phyloP scores from a whole-genome alignment of 2,329 filamentous ascomycete species.

The Fusarium hostae region DNA sequence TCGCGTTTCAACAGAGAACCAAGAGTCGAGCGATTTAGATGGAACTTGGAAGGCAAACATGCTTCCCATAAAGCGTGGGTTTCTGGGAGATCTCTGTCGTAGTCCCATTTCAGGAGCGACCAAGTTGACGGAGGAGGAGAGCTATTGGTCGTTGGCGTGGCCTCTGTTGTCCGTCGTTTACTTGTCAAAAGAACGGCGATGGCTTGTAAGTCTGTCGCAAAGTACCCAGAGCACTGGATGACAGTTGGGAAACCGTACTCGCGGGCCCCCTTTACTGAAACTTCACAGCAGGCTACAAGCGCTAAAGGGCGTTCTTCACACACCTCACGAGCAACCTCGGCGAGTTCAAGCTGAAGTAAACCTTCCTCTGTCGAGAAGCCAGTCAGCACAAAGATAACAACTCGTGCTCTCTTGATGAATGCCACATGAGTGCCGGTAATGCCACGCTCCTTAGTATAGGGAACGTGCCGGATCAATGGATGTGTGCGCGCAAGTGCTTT shows the following conservation, averaged over 20 bases:
- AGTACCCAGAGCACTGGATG: conserved; percentile 61
- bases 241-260: conserved; percentile 62
- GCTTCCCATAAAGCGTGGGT: conserved; percentile 61
- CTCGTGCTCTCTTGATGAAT: conserved; percentile 69
- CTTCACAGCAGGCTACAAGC: conserved; percentile 62
- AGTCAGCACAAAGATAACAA: conserved; percentile 70
- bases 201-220: conserved; percentile 58
- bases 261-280: conserved; percentile 53
- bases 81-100: conserved; percentile 52
- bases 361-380: conserved; percentile 59
- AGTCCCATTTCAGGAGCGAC: conserved; percentile 55
- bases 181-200: conserved; percentile 65
- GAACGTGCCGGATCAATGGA: conserved; percentile 73
- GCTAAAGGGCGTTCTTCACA: conserved; percentile 63
- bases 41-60: conserved; percentile 56
- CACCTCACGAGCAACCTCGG: conserved; percentile 56
- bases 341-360: conserved; percentile 63
- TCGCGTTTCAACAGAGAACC: conserved; percentile 61
- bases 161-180: conserved; percentile 38
- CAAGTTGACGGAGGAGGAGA: conserved; percentile 50
- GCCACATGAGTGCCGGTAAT: conserved; percentile 72
- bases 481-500: conserved; percentile 70
- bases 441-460: conserved; percentile 72
- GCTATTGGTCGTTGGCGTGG: conserved; percentile 15
- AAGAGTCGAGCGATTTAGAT: conserved; percentile 56